phyloP scores from a whole-genome alignment of 176 grass and related monocot genomes.

The Phragmites australis region DNA sequence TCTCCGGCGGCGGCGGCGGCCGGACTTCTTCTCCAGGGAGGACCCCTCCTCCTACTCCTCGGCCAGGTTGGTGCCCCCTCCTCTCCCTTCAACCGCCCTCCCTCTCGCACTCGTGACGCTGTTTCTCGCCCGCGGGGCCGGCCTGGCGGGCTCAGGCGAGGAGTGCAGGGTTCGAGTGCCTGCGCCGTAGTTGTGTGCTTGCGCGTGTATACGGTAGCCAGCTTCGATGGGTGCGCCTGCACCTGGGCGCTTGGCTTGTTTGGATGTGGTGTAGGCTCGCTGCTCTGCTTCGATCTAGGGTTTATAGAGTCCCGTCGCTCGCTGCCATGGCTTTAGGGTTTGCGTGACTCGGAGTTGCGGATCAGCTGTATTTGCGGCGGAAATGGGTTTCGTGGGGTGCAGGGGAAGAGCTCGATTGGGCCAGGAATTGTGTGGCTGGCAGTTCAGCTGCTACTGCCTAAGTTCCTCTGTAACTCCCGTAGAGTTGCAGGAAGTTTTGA shows the following conservation, averaged over 20 bases:
- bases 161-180: neutral
- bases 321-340: neutral
- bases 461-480: neutral
- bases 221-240: neutral
- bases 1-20: constrained; percentile 24
- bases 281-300: constrained; percentile 40
- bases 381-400: neutral
- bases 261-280: neutral
- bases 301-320: neutral
- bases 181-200: neutral
- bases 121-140: neutral
- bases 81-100: neutral
- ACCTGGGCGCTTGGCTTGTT: neutral
- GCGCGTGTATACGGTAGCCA: neutral
- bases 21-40: constrained; percentile 30
- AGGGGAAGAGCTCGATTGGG: neutral
- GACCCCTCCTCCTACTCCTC: neutral
- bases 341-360: neutral
- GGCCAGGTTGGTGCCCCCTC: constrained; percentile 2
- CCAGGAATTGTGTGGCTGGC: neutral
- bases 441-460: neutral
- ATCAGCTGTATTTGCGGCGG: neutral
- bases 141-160: neutral
- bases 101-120: neutral
- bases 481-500: neutral